Conservation (phyloP, 2,329 filamentous ascomycete species). For the Albifimbria verrucaria region DNA sequence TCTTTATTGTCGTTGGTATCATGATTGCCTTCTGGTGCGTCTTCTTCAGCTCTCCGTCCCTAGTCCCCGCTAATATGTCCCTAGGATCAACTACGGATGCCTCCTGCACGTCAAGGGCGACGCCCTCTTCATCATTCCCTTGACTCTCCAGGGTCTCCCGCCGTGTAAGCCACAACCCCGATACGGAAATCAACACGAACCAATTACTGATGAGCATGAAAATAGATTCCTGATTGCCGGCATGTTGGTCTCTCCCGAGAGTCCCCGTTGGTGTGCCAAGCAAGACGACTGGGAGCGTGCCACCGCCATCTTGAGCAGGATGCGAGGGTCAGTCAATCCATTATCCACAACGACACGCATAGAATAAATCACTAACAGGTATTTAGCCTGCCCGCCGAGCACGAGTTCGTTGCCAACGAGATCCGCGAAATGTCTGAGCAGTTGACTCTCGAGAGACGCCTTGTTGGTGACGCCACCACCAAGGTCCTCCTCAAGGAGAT, state of each 20-base stretch:
- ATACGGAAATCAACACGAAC: background rate
- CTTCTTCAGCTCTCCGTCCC: conserved; percentile 18
- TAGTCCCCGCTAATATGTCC: conserved; percentile 24
- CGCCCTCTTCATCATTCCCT: conserved; percentile 57
- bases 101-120: conserved; percentile 43
- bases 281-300: conserved; percentile 66
- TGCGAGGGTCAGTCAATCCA: conserved; percentile 33
- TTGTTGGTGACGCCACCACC: conserved; percentile 49
- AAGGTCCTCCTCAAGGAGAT: conserved; percentile 63
- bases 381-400: conserved; percentile 45
- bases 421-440: conserved; percentile 59
- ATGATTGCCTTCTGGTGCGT: conserved; percentile 39
- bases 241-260: conserved; percentile 58
- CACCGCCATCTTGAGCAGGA: conserved; percentile 48
- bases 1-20: conserved; percentile 44
- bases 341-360: too few relatives aligned
- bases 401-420: conserved; percentile 56
- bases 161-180: conserved; percentile 34
- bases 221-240: conserved; percentile 49
- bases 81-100: conserved; percentile 54
- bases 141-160: conserved; percentile 62
- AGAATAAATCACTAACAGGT: conserved; percentile 2
- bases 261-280: conserved; percentile 65
- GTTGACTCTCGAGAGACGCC: conserved; percentile 58
- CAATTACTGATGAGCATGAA: conserved; percentile 2